phyloP scores from a whole-genome alignment of 345 rosid genomes.

The Pistacia integerrima region DNA sequence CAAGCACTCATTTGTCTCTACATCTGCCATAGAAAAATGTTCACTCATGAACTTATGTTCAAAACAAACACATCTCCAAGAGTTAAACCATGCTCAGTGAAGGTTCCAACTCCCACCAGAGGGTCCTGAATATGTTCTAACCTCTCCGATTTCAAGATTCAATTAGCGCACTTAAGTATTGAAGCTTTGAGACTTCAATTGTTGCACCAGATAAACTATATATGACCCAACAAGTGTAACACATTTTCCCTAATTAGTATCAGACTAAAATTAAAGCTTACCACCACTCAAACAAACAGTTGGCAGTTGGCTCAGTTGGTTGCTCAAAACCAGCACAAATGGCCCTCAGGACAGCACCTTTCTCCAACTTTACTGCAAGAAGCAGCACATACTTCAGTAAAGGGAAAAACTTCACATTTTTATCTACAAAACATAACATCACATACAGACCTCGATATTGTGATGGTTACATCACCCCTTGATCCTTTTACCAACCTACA shows the following conservation, averaged over 20 bases:
- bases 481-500: constrained; percentile 94
- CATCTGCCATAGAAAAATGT: constrained; percentile 45
- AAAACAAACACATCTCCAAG: constrained; percentile 4
- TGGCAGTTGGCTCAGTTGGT: constrained; percentile 85
- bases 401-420: constrained; percentile 14
- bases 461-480: constrained; percentile 97
- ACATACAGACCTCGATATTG: constrained; percentile 83
- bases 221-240: neutral
- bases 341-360: neutral
- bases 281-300: constrained; percentile 73
- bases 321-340: constrained; percentile 42
- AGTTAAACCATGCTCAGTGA: neutral
- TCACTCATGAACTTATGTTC: constrained; percentile 11
- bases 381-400: constrained; percentile 12
- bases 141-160: constrained; percentile 5
- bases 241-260: neutral
- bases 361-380: constrained; percentile 82
- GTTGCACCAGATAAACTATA: neutral
- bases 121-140: neutral
- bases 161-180: neutral
- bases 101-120: constrained; percentile 12
- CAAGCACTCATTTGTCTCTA: constrained; percentile 96
- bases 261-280: constrained; percentile 36
- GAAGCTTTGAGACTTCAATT: neutral
- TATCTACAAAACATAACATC: constrained; percentile 14